Conservation (phyloP, 2,329 filamentous ascomycete species). For the Ascosphaera acerosa region DNA sequence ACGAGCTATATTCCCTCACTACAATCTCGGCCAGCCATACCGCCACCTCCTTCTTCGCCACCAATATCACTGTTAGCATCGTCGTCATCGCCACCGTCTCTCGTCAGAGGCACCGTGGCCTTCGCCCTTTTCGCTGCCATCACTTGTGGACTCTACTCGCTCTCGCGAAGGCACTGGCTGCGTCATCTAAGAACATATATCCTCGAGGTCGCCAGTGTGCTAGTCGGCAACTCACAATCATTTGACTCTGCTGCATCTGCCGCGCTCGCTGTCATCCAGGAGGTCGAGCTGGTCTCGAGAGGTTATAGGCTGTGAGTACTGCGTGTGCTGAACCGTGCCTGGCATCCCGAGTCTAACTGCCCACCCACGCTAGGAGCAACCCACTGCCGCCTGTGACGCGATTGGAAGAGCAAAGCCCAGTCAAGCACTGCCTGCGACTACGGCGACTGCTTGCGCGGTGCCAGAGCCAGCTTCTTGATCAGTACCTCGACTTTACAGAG, state of each 20-base stretch:
- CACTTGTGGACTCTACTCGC: conserved; percentile 39
- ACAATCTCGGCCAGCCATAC: too few species aligned
- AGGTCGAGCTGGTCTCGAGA: conserved; percentile 83
- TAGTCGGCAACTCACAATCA: conserved; percentile 51
- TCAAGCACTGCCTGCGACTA: conserved; percentile 52
- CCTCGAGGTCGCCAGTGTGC: conserved; percentile 38
- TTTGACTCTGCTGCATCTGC: conserved; percentile 57
- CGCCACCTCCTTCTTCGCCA: too few species aligned
- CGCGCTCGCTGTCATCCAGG: conserved; percentile 61
- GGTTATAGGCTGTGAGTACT: conserved; percentile 60
- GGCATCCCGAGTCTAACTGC: conserved; percentile 5
- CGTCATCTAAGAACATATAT: conserved; percentile 53
- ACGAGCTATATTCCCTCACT: too few species aligned
- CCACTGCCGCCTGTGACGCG: conserved; percentile 81
- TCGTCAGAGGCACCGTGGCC: conserved; percentile 16
- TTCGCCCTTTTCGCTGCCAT: conserved; percentile 24
- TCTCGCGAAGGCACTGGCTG: conserved; percentile 57
- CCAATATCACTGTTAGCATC: too few species aligned
- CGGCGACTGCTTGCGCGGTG: conserved; percentile 48
- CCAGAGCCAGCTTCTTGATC: conserved; percentile 42
- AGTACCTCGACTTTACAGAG: conserved; percentile 43
- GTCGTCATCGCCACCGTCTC: conserved; percentile 13
- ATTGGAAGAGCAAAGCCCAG: conserved; percentile 60
- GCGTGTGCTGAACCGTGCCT: too few species aligned
- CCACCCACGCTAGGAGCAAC: conserved; percentile 35